Evolutionary conservation across 768 basidiomycete genomes (phyloP).

Genomic region (Tricholoma matsutake): DNA sequence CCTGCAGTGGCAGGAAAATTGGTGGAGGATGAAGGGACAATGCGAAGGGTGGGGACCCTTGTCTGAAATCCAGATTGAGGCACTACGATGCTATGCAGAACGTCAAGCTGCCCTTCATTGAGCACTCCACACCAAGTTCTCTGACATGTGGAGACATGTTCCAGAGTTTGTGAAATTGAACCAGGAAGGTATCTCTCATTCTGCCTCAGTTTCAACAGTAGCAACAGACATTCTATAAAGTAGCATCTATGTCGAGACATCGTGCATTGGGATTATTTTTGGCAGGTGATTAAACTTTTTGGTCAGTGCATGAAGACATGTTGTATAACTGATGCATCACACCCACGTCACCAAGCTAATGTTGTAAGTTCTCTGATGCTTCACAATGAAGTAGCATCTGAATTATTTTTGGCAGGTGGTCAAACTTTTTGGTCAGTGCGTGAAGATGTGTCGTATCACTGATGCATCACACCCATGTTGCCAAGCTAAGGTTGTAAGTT

Average conservation of each 20-base stretch:
- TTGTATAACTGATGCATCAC: too few relatives aligned
- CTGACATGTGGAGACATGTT: too few relatives aligned
- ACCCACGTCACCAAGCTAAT: too few relatives aligned
- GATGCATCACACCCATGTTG: background rate
- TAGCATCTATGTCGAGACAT: too few relatives aligned
- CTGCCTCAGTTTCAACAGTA: too few relatives aligned
- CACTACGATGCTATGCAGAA: slow-evolving; percentile 7
- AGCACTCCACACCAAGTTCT: background rate
- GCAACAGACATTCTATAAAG: too few relatives aligned
- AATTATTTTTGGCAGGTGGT: background rate
- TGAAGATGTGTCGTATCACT: background rate
- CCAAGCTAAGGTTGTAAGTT: background rate
- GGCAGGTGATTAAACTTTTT: too few relatives aligned
- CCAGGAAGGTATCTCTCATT: too few relatives aligned
- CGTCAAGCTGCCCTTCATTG: slow-evolving; percentile 5
- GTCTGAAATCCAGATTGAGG: slow-evolving; percentile 2
- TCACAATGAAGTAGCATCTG: background rate
- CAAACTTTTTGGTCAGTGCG: background rate
- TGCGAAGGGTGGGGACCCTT: background rate
- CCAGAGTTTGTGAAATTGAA: too few relatives aligned
- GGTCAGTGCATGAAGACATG: too few relatives aligned
- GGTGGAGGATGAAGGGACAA: slow-evolving; percentile 13
- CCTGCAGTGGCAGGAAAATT: slow-evolving; percentile 12
- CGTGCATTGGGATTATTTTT: too few relatives aligned
- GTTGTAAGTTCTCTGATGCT: too few relatives aligned